Evolutionary conservation across 2,329 filamentous ascomycete species (phyloP), one percentile per base, ranked within the genome.

Genomic region (Thelonectria rubi): DNA sequence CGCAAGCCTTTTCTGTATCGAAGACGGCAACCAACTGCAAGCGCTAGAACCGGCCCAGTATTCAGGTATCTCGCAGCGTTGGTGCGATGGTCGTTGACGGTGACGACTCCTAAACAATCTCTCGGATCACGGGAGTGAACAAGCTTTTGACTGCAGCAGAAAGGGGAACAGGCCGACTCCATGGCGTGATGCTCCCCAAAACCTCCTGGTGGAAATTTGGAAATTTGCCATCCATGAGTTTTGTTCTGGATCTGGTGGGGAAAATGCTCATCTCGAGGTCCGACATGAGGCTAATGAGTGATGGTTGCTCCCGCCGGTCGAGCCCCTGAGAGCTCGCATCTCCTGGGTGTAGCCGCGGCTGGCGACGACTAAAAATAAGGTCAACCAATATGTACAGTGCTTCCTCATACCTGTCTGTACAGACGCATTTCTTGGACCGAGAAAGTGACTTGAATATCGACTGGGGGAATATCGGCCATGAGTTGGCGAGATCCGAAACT

Each of bases 241-340:
- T 42, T 34, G 26, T 39, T 49, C 54, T 32, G 45, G 20, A 58
- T 48, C 47, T 48, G 32, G 48, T 59, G 50, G 49, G 42, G 43
- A 49, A 48, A 34, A 49, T 34, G 20, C 43, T 48, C 43, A 43
- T 45, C 12, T 34, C 15, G 17, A 26, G 34, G 40, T 47, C 56
- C 60, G 37, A 32, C 42, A 26, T 49, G 63, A 65, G 60, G 43
- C 59, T 56, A 56, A 56, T 20, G 47, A 50, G 54, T 50, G 45
- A n/a, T 45, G 37, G 49, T 32, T 40, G 20, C 64, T 62, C 49
- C 47, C 17, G 15, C 12, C 34, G 3, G 4, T 15, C 11, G 15
- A 53, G 61, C 67, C 68, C 66, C 66, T 68, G 66, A 71, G 53
- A 55, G 61, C 63, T 67, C 34, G 15, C 11, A 37, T 37, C 15